Percentiles rank a stretch among this genome's conserved stretches.
These are phyloP conservation scores for Pleurotus djamor DNA, from an alignment of 768 basidiomycete genomes.

Conservation along the genomic window DNA sequence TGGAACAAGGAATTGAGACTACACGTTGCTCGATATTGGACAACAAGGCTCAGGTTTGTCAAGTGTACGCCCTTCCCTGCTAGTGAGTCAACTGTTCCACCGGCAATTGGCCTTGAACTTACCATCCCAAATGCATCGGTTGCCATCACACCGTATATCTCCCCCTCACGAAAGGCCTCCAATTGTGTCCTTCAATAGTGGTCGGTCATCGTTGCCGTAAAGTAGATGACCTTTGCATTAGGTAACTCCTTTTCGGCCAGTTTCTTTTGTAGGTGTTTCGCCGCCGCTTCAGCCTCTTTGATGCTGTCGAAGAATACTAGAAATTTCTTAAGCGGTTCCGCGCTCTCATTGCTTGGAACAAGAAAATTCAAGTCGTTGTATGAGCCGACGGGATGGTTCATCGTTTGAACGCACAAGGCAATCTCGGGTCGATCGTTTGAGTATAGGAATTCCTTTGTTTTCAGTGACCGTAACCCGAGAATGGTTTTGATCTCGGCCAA, in stretches of 20 bases:
- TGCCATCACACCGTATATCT: conserved; percentile 17
- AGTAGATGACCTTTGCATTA: conserved; percentile 17
- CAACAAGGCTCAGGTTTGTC: conserved; percentile 23
- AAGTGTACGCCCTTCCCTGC: conserved; percentile 26
- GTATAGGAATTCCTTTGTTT: conserved; percentile 3
- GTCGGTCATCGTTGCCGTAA: conserved; percentile 24
- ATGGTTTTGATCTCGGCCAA: conserved; percentile 12
- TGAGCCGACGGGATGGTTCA: conserved; percentile 9
- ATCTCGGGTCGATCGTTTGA: conserved; percentile 19
- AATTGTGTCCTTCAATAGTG: conserved; percentile 16
- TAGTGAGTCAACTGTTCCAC: not conserved
- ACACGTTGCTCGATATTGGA: conserved; percentile 24
- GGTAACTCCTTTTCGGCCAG: conserved; percentile 4
- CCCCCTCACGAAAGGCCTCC: conserved; percentile 10
- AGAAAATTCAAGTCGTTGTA: conserved; percentile 13
- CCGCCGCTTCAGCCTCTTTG: conserved; percentile 13
- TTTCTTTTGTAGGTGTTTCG: conserved; percentile 10
- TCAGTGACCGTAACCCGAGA: conserved; percentile 7
- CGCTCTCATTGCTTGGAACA: conserved; percentile 3
- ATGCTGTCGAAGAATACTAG: conserved; percentile 24
- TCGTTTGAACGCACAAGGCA: conserved; percentile 7
- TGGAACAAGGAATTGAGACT: conserved; percentile 24
- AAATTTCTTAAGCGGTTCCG: conserved; percentile 11
- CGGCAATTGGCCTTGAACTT: conserved; percentile 1
- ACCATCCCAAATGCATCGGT: conserved; percentile 30